These are phyloP conservation scores for Neurospora tetrasperma DNA, from an alignment of 495 filamentous ascomycete species.

Conservation along the genomic window DNA sequence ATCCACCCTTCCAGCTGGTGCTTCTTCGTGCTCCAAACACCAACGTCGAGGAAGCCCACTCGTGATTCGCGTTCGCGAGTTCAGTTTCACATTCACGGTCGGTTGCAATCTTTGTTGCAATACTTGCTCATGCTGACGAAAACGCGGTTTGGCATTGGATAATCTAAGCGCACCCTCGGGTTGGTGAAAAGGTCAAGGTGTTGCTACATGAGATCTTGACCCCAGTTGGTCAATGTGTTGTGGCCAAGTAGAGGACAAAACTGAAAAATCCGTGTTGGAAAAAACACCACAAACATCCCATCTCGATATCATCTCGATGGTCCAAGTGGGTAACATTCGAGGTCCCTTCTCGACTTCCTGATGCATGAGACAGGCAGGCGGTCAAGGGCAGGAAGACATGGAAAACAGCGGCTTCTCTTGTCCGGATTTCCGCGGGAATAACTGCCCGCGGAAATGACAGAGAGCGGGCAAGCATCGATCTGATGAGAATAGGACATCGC, in stretches of 20 bases:
- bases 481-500: not conserved
- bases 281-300: not conserved
- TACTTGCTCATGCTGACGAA: not conserved
- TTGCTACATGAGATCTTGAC: not conserved
- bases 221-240: not conserved
- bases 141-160: not conserved
- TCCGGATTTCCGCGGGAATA: not conserved
- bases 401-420: not conserved
- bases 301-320: not conserved
- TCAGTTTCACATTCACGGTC: not conserved
- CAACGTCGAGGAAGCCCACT: not conserved
- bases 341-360: not conserved
- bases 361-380: not conserved
- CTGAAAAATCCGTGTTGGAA: not conserved
- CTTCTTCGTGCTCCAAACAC: not conserved
- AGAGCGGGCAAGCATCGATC: not conserved
- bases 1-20: not conserved
- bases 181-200: not conserved
- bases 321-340: not conserved
- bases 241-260: not conserved
- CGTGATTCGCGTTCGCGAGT: not conserved
- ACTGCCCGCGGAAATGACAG: not conserved
- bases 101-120: not conserved
- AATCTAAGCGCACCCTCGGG: not conserved
- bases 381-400: not conserved